These are phyloP conservation scores for Fomitopsis betulina DNA, from an alignment of 1,284 basidiomycete species.

Conservation along the genomic window DNA sequence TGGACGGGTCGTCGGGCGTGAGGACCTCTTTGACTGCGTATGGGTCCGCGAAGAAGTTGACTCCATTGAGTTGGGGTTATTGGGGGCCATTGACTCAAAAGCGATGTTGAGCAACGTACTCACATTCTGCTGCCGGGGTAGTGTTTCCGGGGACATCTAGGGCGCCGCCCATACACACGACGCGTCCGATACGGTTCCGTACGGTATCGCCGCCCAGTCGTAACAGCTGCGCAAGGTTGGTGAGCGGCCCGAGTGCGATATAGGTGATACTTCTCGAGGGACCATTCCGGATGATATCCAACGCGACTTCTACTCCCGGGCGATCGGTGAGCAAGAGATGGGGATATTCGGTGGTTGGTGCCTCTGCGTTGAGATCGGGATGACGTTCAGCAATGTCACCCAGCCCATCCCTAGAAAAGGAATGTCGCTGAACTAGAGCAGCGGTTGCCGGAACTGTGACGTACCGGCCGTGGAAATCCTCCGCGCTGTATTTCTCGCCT, in stretches of 20 bases:
- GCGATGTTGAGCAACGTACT: slow-evolving; percentile 8
- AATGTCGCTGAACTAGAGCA: slow-evolving; percentile 9
- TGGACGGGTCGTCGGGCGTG: slow-evolving; percentile 31
- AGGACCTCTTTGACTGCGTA: slow-evolving; percentile 74
- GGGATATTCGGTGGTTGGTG: slow-evolving; percentile 30
- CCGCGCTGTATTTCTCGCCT: slow-evolving; percentile 75
- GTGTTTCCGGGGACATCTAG: slow-evolving; percentile 93
- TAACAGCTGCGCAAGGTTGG: slow-evolving; percentile 76
- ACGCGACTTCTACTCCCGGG: slow-evolving; percentile 59
- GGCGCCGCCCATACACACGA: slow-evolving; percentile 96
- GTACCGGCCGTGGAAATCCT: slow-evolving; percentile 82
- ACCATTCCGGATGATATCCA: slow-evolving; percentile 60
- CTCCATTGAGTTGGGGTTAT: slow-evolving; percentile 29
- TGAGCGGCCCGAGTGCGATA: slow-evolving; percentile 85
- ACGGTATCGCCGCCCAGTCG: slow-evolving; percentile 52
- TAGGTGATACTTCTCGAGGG: slow-evolving; percentile 73
- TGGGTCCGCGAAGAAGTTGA: slow-evolving; percentile 95
- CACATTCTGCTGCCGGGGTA: slow-evolving; percentile 77
- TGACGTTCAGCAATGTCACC: slow-evolving; percentile 69
- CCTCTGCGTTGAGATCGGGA: slow-evolving; percentile 61
- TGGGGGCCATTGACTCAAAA: too few species aligned
- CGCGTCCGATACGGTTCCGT: slow-evolving; percentile 59
- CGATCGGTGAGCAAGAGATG: slow-evolving; percentile 47
- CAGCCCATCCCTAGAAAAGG: slow-evolving; percentile 66
- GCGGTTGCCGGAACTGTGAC: slow-evolving; percentile 9